A percentile compares a stretch with the other conserved stretches of the same genome.
phyloP scores from a whole-genome alignment of 2,329 filamentous ascomycete genomes.

The Pestalotiopsis sp. region DNA sequence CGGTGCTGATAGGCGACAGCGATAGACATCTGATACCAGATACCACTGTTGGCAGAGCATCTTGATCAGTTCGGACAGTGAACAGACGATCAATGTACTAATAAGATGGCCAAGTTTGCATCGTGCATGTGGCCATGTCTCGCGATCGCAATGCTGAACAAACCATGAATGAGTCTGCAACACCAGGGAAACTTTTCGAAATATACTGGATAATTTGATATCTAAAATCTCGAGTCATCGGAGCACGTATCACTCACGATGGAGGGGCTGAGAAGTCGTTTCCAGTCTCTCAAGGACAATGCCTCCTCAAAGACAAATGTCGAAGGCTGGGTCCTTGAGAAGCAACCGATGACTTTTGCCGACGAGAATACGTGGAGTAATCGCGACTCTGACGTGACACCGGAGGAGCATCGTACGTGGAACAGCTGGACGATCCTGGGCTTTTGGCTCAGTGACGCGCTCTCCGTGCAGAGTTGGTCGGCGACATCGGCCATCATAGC shows the following conservation, averaged over 20 bases:
- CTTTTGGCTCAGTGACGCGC: slow-evolving; percentile 40
- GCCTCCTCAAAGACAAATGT: slow-evolving; percentile 32
- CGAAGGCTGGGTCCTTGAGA: slow-evolving; percentile 49
- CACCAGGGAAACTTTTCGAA: too few species aligned
- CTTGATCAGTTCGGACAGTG: too few species aligned
- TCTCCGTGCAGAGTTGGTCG: slow-evolving; percentile 38
- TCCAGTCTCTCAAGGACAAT: neutral
- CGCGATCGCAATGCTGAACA: too few species aligned
- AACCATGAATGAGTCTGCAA: too few species aligned
- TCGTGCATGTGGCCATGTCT: too few species aligned
- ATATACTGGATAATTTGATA: neutral
- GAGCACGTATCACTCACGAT: neutral
- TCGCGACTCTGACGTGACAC: slow-evolving; percentile 39
- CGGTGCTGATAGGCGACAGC: neutral
- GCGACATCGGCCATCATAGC: slow-evolving; percentile 37
- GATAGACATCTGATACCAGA: neutral
- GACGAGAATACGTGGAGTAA: slow-evolving; percentile 46
- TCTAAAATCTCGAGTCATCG: neutral
- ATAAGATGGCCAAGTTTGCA: too few species aligned
- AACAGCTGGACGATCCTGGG: slow-evolving; percentile 36
- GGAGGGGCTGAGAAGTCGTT: neutral
- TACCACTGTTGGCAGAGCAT: neutral
- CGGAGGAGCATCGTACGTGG: slow-evolving; percentile 40
- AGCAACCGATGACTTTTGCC: slow-evolving; percentile 49
- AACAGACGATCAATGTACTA: too few species aligned